These are phyloP conservation scores for Phaeosphaeriaceae sp. DNA, from an alignment of 2,329 filamentous ascomycete species.

Conservation along the genomic window DNA sequence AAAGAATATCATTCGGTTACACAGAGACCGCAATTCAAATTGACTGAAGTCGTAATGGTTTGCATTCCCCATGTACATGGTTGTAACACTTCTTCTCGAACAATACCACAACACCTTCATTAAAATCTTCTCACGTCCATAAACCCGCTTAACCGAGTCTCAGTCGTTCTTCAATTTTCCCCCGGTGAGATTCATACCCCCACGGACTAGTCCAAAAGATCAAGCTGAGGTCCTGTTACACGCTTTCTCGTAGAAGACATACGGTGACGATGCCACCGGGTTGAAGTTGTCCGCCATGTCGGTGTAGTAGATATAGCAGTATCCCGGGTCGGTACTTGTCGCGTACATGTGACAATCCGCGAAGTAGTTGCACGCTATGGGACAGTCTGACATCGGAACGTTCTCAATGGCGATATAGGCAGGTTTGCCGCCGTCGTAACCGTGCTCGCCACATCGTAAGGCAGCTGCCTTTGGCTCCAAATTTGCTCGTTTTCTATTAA, in stretches of 20 bases:
- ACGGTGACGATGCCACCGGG: background rate
- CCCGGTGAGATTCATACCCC: background rate
- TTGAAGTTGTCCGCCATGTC: background rate
- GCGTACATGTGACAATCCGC: background rate
- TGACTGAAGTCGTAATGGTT: no score
- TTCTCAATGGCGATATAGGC: slow-evolving; percentile 6
- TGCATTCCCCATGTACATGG: no score
- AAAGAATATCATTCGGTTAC: no score
- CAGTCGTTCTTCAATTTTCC: background rate
- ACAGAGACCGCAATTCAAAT: no score
- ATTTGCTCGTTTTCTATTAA: background rate
- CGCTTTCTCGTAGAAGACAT: background rate
- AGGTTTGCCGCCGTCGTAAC: background rate
- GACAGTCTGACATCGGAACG: background rate
- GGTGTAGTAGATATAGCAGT: background rate
- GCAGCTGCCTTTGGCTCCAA: background rate
- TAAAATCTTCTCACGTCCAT: no score
- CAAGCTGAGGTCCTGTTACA: background rate
- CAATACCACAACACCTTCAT: no score
- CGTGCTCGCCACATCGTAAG: slow-evolving; percentile 3
- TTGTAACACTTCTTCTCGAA: no score
- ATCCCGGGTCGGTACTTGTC: background rate
- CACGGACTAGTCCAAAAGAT: no score
- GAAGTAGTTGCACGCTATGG: background rate
- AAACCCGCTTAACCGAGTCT: background rate